Evolutionary conservation across 768 basidiomycete species (phyloP).

Genomic region (Lactarius indigo): DNA sequence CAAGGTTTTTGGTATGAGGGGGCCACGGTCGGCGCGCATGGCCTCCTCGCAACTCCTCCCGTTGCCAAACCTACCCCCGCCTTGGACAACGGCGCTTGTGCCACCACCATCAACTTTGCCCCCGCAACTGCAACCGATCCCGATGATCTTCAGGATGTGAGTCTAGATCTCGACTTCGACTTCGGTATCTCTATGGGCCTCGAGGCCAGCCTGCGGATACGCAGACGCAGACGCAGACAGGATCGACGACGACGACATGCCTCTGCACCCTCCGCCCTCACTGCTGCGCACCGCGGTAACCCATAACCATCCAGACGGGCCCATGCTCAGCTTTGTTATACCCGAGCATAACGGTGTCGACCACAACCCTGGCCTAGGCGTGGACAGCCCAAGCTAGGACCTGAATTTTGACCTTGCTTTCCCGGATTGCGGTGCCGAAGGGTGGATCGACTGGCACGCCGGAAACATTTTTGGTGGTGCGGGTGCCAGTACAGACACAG

Average conservation of each 20-base stretch:
- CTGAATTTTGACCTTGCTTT: not conserved
- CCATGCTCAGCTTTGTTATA: conserved; percentile 12
- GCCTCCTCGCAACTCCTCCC: conserved; percentile 16
- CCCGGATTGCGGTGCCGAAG: not conserved
- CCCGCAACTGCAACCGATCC: no score
- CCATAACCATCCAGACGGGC: conserved; percentile 5
- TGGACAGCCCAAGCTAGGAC: not conserved
- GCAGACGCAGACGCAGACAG: no score
- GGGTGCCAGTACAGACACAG: not conserved
- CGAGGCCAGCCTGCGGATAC: not conserved
- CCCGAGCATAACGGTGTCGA: not conserved
- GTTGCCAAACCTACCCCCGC: not conserved
- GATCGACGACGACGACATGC: not conserved
- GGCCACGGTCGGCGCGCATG: conserved; percentile 14
- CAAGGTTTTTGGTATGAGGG: conserved; percentile 19
- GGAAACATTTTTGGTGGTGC: not conserved
- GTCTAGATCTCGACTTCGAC: not conserved
- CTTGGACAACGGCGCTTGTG: not conserved
- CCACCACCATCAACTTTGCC: not conserved
- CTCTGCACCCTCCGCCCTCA: not conserved
- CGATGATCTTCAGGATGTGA: not conserved
- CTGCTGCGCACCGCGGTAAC: not conserved
- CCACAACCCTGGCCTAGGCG: not conserved
- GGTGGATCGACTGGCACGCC: conserved; percentile 8
- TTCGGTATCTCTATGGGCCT: conserved; percentile 1